Conservation (phyloP, 441 rosid genomes). For the Pelargonium australe region DNA sequence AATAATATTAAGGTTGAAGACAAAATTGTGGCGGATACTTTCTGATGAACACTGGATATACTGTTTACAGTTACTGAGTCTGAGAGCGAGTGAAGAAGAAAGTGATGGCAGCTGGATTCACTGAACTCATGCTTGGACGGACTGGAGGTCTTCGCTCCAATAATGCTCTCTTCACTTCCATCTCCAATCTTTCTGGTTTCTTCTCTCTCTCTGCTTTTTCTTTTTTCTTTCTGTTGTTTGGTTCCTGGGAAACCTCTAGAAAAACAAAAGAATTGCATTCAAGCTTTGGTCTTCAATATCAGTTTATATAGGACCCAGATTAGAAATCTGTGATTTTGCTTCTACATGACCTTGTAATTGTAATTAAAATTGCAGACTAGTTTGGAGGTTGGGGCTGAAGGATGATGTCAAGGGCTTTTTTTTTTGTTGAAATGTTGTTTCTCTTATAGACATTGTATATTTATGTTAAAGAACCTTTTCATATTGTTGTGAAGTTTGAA, state of each 20-base stretch:
- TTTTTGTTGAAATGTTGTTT: not conserved
- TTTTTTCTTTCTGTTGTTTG: not conserved
- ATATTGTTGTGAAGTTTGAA: too few species aligned
- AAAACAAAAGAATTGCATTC: not conserved
- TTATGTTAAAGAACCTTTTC: too few species aligned
- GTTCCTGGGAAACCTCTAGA: not conserved
- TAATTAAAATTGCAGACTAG: not conserved
- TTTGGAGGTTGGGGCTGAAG: not conserved
- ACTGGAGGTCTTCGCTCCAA: too few species aligned
- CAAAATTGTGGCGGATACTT: too few species aligned
- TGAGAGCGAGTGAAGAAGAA: too few species aligned
- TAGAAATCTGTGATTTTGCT: not conserved
- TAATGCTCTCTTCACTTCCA: not conserved
- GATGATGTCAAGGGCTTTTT: not conserved
- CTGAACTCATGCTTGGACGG: too few species aligned
- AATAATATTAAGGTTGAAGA: too few species aligned
- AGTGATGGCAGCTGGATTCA: too few species aligned
- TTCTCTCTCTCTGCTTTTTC: not conserved
- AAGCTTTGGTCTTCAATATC: not conserved
- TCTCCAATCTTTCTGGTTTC: slow-evolving; percentile 1
- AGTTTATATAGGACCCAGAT: not conserved
- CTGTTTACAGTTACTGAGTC: too few species aligned
- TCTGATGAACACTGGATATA: too few species aligned
- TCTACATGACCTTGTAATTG: not conserved
- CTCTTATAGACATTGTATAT: too few species aligned